Evolutionary conservation across 1,139 yeast genomes (phyloP).

Genomic region (Zhuliangozyma parablackwelliae): DNA sequence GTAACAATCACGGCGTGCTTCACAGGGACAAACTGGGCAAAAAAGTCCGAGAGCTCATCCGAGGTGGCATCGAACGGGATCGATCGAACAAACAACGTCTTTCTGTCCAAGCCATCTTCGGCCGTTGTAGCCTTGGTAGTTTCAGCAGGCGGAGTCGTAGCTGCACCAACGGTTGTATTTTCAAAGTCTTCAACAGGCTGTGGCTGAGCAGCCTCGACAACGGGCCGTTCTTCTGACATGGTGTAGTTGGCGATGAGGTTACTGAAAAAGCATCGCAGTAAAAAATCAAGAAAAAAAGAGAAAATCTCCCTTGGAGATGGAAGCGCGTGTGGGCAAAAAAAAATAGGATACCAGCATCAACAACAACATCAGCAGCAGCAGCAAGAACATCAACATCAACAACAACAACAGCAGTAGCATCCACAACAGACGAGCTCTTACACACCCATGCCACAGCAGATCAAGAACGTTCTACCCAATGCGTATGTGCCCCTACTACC

Average conservation of each 20-base stretch:
- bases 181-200: background rate
- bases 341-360: no score
- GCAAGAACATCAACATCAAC: background rate
- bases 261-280: no score
- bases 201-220: background rate
- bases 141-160: conserved; percentile 1
- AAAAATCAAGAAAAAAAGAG: no score
- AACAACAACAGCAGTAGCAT: background rate
- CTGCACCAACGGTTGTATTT: conserved; percentile 7
- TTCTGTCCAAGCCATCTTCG: conserved; percentile 47
- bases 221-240: background rate
- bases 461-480: conserved; percentile 27
- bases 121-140: background rate
- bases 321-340: no score
- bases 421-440: background rate
- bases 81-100: conserved; percentile 77
- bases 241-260: no score
- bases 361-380: no score
- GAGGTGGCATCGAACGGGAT: conserved; percentile 78
- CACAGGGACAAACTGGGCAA: conserved; percentile 90
- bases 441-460: conserved; percentile 12
- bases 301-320: no score
- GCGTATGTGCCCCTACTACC: conserved; percentile 35
- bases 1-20: conserved; percentile 91
- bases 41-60: conserved; percentile 76